Base-by-base conservation (phyloP, 106 monocot genomes). In the Allium cepa region DNA sequence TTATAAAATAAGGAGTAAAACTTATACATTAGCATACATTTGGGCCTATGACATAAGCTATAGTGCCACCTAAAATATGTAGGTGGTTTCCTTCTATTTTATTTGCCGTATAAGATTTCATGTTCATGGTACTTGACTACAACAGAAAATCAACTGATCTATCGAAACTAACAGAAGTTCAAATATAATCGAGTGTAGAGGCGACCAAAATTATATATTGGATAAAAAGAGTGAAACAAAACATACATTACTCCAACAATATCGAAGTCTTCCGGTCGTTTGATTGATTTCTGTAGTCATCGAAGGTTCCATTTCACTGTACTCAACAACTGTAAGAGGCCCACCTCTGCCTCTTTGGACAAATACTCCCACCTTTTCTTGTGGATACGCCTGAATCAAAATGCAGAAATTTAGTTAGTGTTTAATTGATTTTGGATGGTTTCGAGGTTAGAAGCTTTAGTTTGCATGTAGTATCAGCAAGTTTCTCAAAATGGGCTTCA, bases 241-340 rank as follows among this genome's bases (percentile, higher is more conserved):
- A 51, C 55, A 73, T 99, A 99, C 99, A 76, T 99, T 99, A 76
- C 99, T 99, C 99, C 99, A 99, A 76, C 99, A 99, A 76, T 65
- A 99, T 10, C 99, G 92, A 76, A 99, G 99, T 17, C 99, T 89
- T 14, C 99, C 99, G 59, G 99, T 93, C 51, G 56, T 87, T 76
- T 99, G 99, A 79, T 99, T 93, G 73, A 99, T 99, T 69, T 99
- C 92, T 77, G 73, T 69, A 68, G 84, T 36, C 90, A 85, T 93
- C 22, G 87, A 75, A 59, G 72, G 76, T 78, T 99, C 93, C 93
- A 99, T 92, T 75, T 93, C 99, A 74, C 90, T 90, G 53, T 99
- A 99, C 58, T 99, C 99, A 69, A 90, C 60, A 26, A 99, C 92
- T 71, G 99, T 75, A 55, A 99, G 77, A 60, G 99, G 93, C n/a